Percentiles rank a stretch among this genome's conserved stretches.
phyloP scores from a whole-genome alignment of 306 rosid species.

The Ziziphus jujuba region DNA sequence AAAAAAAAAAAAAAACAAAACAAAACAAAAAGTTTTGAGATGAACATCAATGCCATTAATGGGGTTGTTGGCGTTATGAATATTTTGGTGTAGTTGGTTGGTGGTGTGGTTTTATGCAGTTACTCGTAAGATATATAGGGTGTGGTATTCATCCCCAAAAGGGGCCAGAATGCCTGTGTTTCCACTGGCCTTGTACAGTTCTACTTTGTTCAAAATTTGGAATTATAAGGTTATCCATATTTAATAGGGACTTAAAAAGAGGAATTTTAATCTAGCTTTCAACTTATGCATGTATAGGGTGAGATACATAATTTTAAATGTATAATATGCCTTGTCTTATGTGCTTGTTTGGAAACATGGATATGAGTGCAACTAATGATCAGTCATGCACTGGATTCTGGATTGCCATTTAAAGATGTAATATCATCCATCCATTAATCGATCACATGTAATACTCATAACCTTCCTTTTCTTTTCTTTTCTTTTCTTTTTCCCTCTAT shows the following conservation, averaged over 20 bases:
- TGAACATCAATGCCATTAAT: conserved; percentile 39
- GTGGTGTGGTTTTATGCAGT: conserved; percentile 23
- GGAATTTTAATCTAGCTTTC: background rate
- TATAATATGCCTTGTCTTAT: background rate
- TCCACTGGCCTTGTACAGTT: too few relatives aligned
- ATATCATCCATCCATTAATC: too few relatives aligned
- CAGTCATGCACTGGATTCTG: too few relatives aligned
- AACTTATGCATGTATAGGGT: background rate
- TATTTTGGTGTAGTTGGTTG: conserved; percentile 29
- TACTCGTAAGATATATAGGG: background rate
- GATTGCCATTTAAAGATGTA: too few relatives aligned
- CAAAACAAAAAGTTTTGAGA: conserved; percentile 8
- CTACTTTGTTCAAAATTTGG: too few relatives aligned
- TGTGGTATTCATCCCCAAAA: background rate
- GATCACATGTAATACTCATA: too few relatives aligned
- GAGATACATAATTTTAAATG: background rate
- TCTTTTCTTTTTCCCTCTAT: too few relatives aligned
- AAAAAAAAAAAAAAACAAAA: too few relatives aligned
- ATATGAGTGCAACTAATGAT: background rate
- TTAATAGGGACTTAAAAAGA: too few relatives aligned
- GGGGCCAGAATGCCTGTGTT: too few relatives aligned
- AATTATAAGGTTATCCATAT: too few relatives aligned
- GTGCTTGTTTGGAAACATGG: background rate
- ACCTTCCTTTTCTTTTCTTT: too few relatives aligned
- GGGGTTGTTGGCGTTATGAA: conserved; percentile 41